These are phyloP conservation scores for Gossypium turneri DNA, from an alignment of 345 rosid genomes.

Conservation along the genomic window DNA sequence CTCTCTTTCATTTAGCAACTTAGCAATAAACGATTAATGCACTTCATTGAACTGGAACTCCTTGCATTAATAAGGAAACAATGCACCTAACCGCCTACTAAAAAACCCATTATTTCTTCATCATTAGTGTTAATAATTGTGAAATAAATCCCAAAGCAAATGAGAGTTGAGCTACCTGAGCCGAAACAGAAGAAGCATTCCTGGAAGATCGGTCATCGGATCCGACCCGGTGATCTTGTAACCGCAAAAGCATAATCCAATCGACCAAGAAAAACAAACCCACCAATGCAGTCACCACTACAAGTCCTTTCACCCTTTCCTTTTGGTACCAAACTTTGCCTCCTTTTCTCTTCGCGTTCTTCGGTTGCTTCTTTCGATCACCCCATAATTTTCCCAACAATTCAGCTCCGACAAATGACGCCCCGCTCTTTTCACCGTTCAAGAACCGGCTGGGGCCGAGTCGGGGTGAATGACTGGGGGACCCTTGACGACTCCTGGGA, in stretches of 20 bases:
- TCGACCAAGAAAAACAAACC: slow-evolving; percentile 65
- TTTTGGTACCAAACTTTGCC: slow-evolving; percentile 43
- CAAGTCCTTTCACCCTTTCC: slow-evolving; percentile 41
- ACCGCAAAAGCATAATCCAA: slow-evolving; percentile 66
- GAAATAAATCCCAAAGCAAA: not conserved
- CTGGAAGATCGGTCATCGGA: slow-evolving; percentile 26
- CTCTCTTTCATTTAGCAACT: not conserved
- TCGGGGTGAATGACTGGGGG: slow-evolving; percentile 21
- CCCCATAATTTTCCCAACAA: slow-evolving; percentile 33
- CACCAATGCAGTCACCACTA: slow-evolving; percentile 44
- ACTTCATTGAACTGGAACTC: not conserved
- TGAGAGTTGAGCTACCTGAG: slow-evolving; percentile 37
- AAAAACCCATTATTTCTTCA: not conserved
- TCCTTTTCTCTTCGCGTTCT: slow-evolving; percentile 43
- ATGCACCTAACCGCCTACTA: not conserved
- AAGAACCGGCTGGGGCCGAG: slow-evolving; percentile 36
- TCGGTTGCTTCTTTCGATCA: slow-evolving; percentile 29
- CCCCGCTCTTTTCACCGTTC: slow-evolving; percentile 20
- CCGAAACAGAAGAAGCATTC: slow-evolving; percentile 34
- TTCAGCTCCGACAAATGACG: slow-evolving; percentile 22
- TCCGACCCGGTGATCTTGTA: slow-evolving; percentile 48
- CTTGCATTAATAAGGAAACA: not conserved
- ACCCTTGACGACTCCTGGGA: slow-evolving; percentile 33
- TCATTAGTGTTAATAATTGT: not conserved
- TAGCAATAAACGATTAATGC: not conserved